Evolutionary conservation across 192 early-diverging fungal species (phyloP).

Genomic region (Obelidium mucronatum): DNA sequence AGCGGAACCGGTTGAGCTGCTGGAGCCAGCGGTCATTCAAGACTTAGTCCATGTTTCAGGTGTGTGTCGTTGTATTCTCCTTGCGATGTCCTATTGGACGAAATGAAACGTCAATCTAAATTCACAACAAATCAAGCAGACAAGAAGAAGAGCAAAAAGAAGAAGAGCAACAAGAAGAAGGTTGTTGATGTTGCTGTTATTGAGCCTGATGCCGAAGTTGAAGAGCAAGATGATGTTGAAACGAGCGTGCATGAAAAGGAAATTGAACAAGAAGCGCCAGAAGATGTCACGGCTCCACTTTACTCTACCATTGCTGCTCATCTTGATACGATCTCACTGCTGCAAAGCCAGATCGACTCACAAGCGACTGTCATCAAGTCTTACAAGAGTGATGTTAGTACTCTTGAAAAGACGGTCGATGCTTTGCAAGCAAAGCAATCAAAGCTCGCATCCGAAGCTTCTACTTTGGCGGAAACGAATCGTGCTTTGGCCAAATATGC

Average conservation of each 20-base stretch:
- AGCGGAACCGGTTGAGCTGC: too few species aligned
- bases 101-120: too few species aligned
- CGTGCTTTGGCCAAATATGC: constrained; percentile 22
- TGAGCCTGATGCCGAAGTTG: neutral
- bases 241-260: neutral
- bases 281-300: neutral
- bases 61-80: too few species aligned
- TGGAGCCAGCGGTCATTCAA: too few species aligned
- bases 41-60: too few species aligned
- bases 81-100: too few species aligned
- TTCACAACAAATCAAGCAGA: neutral
- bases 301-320: neutral
- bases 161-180: too few species aligned
- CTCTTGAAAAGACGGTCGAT: neutral
- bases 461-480: constrained; percentile 20
- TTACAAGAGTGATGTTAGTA: neutral
- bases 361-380: neutral
- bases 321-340: neutral
- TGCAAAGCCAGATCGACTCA: neutral
- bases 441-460: neutral
- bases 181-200: neutral
- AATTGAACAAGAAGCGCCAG: neutral
- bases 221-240: neutral
- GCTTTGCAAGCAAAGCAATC: constrained; percentile 1
- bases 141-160: constrained; percentile 6